phyloP scores from a whole-genome alignment of 208 protist species.

The Sergeia podlipaevii region DNA sequence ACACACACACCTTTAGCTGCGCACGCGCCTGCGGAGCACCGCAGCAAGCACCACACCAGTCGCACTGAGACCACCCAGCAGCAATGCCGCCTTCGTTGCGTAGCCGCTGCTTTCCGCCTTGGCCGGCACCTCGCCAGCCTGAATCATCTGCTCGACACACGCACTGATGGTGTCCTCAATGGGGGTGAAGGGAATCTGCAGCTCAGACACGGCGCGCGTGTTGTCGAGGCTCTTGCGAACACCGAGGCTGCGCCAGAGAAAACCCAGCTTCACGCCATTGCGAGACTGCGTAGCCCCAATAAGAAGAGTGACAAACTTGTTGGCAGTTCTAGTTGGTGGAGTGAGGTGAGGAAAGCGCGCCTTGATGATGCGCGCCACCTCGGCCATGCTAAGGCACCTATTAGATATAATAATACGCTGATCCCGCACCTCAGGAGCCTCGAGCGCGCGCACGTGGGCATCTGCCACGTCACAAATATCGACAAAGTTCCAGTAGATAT shows the following conservation, averaged over 20 bases:
- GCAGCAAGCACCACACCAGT: conserved; percentile 3
- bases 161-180: conserved; percentile 70
- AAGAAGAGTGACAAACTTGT: conserved; percentile 74
- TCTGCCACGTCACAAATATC: conserved; percentile 88
- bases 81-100: neutral
- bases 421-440: conserved; percentile 56
- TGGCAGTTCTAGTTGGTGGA: conserved; percentile 69
- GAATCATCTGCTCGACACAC: conserved; percentile 69
- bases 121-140: conserved; percentile 32
- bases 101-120: conserved; percentile 9
- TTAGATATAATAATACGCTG: conserved; percentile 85
- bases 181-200: conserved; percentile 71
- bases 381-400: conserved; percentile 64
- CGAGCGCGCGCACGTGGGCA: conserved; percentile 77
- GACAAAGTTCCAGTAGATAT: conserved; percentile 90
- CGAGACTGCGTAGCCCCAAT: conserved; percentile 43
- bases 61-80: neutral
- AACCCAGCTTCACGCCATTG: conserved; percentile 55
- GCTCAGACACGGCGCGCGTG: conserved; percentile 35
- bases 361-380: conserved; percentile 75
- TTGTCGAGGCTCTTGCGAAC: conserved; percentile 75
- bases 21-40: conserved; percentile 12
- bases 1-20: conserved; percentile 13
- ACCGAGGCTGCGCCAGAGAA: conserved; percentile 81
- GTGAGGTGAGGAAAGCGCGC: conserved; percentile 68